Percentiles rank a stretch among this genome's conserved stretches.
These are phyloP conservation scores for Oryza meridionalis DNA, from an alignment of 176 grass and related monocot genomes.

Conservation along the genomic window DNA sequence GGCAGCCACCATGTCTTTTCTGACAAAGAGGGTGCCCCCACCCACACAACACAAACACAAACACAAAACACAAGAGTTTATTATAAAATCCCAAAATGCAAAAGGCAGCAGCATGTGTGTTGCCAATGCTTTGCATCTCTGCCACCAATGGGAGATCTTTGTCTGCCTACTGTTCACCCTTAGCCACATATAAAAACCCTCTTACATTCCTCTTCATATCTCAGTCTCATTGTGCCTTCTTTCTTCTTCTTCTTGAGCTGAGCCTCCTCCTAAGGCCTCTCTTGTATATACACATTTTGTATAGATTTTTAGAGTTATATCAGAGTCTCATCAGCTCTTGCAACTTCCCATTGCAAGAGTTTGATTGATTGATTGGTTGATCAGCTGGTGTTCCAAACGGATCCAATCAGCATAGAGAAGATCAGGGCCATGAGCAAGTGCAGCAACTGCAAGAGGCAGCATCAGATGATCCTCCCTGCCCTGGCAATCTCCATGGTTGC, in stretches of 20 bases:
- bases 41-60: conserved; percentile 5
- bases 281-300: conserved; percentile 33
- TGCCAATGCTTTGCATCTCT: conserved; percentile 37
- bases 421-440: conserved; percentile 75
- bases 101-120: conserved; percentile 44
- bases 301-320: conserved; percentile 1
- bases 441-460: conserved; percentile 53
- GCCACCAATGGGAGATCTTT: conserved; percentile 37
- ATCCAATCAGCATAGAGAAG: conserved; percentile 67
- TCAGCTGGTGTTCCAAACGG: conserved; percentile 53
- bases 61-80: not conserved
- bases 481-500: conserved; percentile 51
- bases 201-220: conserved; percentile 17
- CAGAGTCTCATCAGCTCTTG: conserved; percentile 7
- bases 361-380: conserved; percentile 19
- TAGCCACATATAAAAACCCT: conserved; percentile 53
- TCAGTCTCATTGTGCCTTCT: conserved; percentile 34
- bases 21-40: conserved; percentile 53
- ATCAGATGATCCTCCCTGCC: conserved; percentile 34
- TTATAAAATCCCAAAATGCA: conserved; percentile 45
- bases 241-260: conserved; percentile 11
- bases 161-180: conserved; percentile 18
- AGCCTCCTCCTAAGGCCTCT: conserved; percentile 26
- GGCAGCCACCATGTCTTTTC: conserved; percentile 41
- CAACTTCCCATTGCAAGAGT: conserved; percentile 27